These are phyloP conservation scores for Symbiodinium natans DNA, from an alignment of 73 alveolate species.

Conservation along the genomic window DNA sequence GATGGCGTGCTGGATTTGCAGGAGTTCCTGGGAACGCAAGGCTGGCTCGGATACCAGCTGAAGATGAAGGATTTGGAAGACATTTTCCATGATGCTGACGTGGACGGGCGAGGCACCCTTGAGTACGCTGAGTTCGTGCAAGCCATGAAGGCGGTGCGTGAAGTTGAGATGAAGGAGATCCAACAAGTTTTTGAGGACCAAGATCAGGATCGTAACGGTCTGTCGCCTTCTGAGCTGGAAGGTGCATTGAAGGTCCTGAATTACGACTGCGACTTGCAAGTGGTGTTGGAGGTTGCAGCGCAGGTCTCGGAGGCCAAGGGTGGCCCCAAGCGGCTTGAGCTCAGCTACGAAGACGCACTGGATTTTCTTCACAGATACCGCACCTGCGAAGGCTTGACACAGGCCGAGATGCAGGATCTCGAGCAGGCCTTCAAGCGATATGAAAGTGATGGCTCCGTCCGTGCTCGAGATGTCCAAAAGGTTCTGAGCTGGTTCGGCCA, in stretches of 20 bases:
- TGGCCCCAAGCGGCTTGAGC: constrained; percentile 17
- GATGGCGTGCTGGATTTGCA: constrained; percentile 9
- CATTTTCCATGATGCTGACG: constrained; percentile 24
- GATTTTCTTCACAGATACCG: constrained; percentile 81
- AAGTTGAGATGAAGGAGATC: constrained; percentile 33
- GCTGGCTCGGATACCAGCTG: not conserved
- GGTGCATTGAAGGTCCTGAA: constrained; percentile 63
- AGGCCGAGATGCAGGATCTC: constrained; percentile 36
- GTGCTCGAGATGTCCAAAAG: not conserved
- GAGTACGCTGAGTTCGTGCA: constrained; percentile 35
- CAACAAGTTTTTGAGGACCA: constrained; percentile 37
- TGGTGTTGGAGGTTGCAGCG: constrained; percentile 35
- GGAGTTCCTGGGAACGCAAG: not conserved
- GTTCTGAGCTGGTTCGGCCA: constrained; percentile 57
- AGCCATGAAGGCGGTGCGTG: constrained; percentile 77
- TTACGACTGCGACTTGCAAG: constrained; percentile 43
- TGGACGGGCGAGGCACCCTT: constrained; percentile 6
- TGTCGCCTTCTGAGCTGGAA: constrained; percentile 52
- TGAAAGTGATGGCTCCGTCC: not conserved
- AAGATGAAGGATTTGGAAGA: not conserved
- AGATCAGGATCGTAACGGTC: constrained; percentile 64
- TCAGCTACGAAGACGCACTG: constrained; percentile 39
- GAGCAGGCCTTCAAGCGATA: constrained; percentile 9
- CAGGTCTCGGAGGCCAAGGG: constrained; percentile 55
- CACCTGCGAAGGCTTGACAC: constrained; percentile 43